phyloP scores from a whole-genome alignment of 108 stramenopile genomes.

The Fragilaria crotonensis region DNA sequence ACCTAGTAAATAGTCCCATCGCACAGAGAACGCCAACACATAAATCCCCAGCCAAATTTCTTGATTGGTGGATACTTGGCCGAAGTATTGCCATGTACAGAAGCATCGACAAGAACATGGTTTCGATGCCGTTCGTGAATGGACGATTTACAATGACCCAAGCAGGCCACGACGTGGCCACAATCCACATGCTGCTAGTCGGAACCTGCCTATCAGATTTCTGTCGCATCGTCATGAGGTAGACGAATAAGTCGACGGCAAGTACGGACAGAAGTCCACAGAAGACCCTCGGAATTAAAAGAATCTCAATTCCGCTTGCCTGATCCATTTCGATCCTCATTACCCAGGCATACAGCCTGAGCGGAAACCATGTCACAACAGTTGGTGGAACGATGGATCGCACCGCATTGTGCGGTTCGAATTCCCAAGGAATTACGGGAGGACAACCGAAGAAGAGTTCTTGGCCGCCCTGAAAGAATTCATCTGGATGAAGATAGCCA shows the following conservation, averaged over 20 bases:
- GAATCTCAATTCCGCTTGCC: slow-evolving; percentile 50
- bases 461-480: slow-evolving; percentile 81
- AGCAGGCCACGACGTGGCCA: slow-evolving; percentile 65
- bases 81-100: slow-evolving; percentile 12
- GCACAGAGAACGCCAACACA: slow-evolving; percentile 46
- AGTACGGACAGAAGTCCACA: slow-evolving; percentile 53
- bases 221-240: slow-evolving; percentile 14
- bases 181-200: slow-evolving; percentile 24
- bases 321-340: slow-evolving; percentile 13
- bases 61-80: background rate
- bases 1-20: slow-evolving; percentile 61
- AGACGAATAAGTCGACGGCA: slow-evolving; percentile 49
- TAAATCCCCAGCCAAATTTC: slow-evolving; percentile 7
- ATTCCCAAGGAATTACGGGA: slow-evolving; percentile 63
- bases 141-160: slow-evolving; percentile 55
- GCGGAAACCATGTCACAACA: slow-evolving; percentile 58
- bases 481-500: slow-evolving; percentile 82
- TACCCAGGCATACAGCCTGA: slow-evolving; percentile 29
- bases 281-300: slow-evolving; percentile 55
- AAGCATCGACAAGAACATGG: slow-evolving; percentile 50
- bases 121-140: slow-evolving; percentile 75
- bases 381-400: slow-evolving; percentile 64
- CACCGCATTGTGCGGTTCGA: slow-evolving; percentile 61
- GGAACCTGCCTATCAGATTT: slow-evolving; percentile 7
- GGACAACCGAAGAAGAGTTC: slow-evolving; percentile 64